phyloP scores from a whole-genome alignment of 768 basidiomycete species.

The Suillus decipiens region DNA sequence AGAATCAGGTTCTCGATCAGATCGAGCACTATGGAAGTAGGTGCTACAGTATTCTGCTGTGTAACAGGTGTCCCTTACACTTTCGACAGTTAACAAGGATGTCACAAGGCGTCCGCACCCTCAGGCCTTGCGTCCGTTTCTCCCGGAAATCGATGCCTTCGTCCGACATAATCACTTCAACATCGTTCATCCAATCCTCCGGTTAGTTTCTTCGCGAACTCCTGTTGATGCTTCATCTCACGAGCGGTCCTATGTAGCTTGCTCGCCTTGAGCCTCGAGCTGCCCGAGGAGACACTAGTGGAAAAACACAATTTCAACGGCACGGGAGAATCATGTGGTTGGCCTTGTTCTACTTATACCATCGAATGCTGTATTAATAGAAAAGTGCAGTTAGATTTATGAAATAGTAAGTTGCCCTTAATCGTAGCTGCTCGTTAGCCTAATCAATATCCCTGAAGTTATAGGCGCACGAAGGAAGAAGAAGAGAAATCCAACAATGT shows the following conservation, averaged over 20 bases:
- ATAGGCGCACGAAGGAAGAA: slow-evolving; percentile 43
- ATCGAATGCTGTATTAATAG: not conserved
- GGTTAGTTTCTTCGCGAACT: slow-evolving; percentile 22
- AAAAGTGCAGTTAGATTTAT: slow-evolving; percentile 42
- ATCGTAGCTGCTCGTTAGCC: not conserved
- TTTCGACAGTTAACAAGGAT: slow-evolving; percentile 35
- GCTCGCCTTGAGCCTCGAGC: slow-evolving; percentile 45
- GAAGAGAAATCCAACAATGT: slow-evolving; percentile 45
- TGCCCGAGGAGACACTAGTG: slow-evolving; percentile 47
- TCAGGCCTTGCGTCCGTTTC: slow-evolving; percentile 35
- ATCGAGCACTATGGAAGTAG: slow-evolving; percentile 47
- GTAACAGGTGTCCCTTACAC: not conserved
- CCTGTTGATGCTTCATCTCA: not conserved
- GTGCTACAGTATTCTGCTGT: slow-evolving; percentile 8
- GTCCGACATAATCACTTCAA: slow-evolving; percentile 39
- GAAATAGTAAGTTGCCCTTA: slow-evolving; percentile 43
- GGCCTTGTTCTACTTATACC: slow-evolving; percentile 1
- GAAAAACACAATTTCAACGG: slow-evolving; percentile 40
- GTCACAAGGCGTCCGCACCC: slow-evolving; percentile 38
- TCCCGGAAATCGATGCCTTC: slow-evolving; percentile 40
- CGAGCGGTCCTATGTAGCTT: slow-evolving; percentile 26
- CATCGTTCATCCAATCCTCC: slow-evolving; percentile 39
- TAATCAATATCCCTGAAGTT: slow-evolving; percentile 27
- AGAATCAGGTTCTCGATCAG: slow-evolving; percentile 44
- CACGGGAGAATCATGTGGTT: slow-evolving; percentile 40